Conservation (phyloP, 805 yeast species). For the Helenozyma baotianmanensis region DNA sequence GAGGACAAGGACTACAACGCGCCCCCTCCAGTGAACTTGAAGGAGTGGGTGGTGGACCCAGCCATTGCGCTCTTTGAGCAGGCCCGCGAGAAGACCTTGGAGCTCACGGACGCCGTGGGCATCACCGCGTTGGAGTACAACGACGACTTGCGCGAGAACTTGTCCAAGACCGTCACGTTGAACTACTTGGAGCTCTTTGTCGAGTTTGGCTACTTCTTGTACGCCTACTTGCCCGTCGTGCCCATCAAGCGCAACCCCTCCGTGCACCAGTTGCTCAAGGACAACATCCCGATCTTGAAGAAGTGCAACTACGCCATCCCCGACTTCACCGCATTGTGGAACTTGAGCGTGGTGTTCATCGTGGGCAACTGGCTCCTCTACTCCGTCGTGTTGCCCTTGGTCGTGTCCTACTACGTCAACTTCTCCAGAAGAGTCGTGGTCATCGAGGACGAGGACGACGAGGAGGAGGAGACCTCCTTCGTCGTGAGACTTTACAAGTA, state of each 20-base stretch:
- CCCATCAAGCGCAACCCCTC: constrained; percentile 31
- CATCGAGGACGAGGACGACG: constrained; percentile 18
- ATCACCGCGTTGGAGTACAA: constrained; percentile 30
- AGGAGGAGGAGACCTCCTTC: constrained; percentile 9
- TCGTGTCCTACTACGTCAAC: constrained; percentile 48
- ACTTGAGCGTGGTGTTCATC: constrained; percentile 26
- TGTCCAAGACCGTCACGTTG: constrained; percentile 34
- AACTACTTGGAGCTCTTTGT: constrained; percentile 27
- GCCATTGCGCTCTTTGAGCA: constrained; percentile 27
- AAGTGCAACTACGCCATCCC: constrained; percentile 24
- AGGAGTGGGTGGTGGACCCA: constrained; percentile 36
- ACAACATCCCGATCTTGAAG: constrained; percentile 24
- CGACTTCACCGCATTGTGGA: constrained; percentile 33
- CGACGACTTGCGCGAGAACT: constrained; percentile 36
- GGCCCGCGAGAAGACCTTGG: constrained; percentile 21
- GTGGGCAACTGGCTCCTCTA: constrained; percentile 36
- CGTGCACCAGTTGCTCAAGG: constrained; percentile 33
- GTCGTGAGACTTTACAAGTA: constrained; percentile 33
- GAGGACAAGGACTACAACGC: constrained; percentile 34
- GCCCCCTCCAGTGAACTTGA: constrained; percentile 37
- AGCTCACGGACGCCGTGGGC: constrained; percentile 32
- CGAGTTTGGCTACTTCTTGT: constrained; percentile 30
- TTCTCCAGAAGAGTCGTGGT: constrained; percentile 41
- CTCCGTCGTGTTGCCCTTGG: constrained; percentile 38
- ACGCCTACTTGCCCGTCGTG: constrained; percentile 31